Base-by-base conservation (phyloP, 495 filamentous ascomycete genomes). In the Neurospora sp. region DNA sequence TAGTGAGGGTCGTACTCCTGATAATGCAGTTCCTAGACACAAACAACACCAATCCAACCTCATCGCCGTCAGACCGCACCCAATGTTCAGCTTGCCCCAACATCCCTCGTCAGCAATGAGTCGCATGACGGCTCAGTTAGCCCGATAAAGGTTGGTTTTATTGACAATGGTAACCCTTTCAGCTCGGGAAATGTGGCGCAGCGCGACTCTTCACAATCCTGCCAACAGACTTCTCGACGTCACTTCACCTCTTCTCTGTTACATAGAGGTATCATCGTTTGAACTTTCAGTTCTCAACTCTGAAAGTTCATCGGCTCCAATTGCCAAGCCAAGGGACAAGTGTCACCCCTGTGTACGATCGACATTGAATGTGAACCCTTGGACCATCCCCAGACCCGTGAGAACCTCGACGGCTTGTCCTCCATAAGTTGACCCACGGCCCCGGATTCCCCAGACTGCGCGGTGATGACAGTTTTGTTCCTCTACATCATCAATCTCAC, bases 1-100 rank as follows among this genome's bases (percentile, higher is more conserved):
- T 66, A 66, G 27, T 27, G 6, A 1, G 0, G 0, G 1, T 1
- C 0, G 7, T 18, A 66, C 54, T 31, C 0, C 0, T 16, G 27
- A 9, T 35, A 66, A 66, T 37, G 14, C 27, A 37, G 0, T 16
- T 27, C n/a, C n/a, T 12, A 23, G 14, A 18, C 11, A 37, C 27
- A 66, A 66, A 66, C 54, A 66, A 18, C 27, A 35, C 2, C 54
- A 66, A 16, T 35, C 31, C 54, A 35, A 18, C 54, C 27, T 35
- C 27, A 66, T 35, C 54, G 27, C 54, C 12, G 27, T 62, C 54
- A 2, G 54, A 2, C 31, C 31, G 31, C 31, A 31, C 31, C 31
- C 54, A 62, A 16, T 0, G 23, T 35, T 35, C 54, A 62, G 54
- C 54, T 35, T 66, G 27, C 14, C 48, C 54, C 54, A 35, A 66